Evolutionary conservation across 1,284 basidiomycete genomes (phyloP).

Genomic region (Ceratobasidium sp.): DNA sequence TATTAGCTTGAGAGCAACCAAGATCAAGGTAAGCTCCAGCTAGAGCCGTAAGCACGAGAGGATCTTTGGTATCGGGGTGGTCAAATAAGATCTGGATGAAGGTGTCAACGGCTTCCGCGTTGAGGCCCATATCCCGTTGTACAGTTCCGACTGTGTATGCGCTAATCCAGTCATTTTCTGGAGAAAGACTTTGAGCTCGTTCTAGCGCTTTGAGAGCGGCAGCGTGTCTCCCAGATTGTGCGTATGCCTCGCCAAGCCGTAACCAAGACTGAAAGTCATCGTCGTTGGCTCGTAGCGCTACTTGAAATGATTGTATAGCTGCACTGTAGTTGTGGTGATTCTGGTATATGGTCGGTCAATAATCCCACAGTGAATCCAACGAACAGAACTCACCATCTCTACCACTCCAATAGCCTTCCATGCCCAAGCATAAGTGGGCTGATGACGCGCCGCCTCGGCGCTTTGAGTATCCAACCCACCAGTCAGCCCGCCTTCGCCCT

Average conservation of each 20-base stretch:
- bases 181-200: conserved; percentile 73
- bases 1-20: conserved; percentile 70
- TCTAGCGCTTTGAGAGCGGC: conserved; percentile 91
- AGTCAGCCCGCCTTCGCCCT: conserved; percentile 86
- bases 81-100: conserved; percentile 69
- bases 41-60: conserved; percentile 78
- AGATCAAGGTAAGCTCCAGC: conserved; percentile 79
- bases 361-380: conserved; percentile 2
- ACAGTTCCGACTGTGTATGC: conserved; percentile 88
- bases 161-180: conserved; percentile 84
- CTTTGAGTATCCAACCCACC: conserved; percentile 63
- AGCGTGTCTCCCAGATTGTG: conserved; percentile 84
- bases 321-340: conserved; percentile 77
- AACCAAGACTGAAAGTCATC: conserved; percentile 87
- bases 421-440: conserved; percentile 92
- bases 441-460: conserved; percentile 60
- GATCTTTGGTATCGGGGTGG: conserved; percentile 64
- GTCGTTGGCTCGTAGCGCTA: conserved; percentile 83
- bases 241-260: conserved; percentile 92
- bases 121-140: conserved; percentile 81
- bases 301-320: conserved; percentile 89
- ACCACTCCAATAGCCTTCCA: conserved; percentile 98
- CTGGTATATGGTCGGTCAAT: conserved; percentile 56
- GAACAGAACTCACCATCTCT: conserved; percentile 75
- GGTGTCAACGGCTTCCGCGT: conserved; percentile 75